Conservation (phyloP, 176 grass and related monocot genomes). For the Hsuehochloa calcarea region DNA sequence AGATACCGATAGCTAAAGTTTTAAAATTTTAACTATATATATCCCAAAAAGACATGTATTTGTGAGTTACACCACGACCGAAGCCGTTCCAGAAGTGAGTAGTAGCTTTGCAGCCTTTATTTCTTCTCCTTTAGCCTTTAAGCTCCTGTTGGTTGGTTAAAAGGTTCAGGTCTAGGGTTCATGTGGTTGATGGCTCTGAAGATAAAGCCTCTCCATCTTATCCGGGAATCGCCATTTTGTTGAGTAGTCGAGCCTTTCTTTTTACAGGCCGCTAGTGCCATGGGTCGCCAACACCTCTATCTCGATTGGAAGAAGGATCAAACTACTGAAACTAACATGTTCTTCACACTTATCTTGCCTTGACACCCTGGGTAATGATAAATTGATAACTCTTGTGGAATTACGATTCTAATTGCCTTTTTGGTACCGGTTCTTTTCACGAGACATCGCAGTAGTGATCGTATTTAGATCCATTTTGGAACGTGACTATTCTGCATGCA, state of each 20-base stretch:
- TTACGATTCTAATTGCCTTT: too few relatives aligned
- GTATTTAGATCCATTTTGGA: too few relatives aligned
- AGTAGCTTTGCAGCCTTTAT: constrained; percentile 5
- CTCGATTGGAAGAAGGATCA: not conserved
- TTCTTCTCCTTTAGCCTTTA: not conserved
- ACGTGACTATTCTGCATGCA: too few relatives aligned
- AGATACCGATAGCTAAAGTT: too few relatives aligned
- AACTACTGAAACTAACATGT: not conserved
- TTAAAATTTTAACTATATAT: too few relatives aligned
- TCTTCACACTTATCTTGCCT: not conserved
- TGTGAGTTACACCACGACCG: not conserved
- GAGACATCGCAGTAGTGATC: too few relatives aligned
- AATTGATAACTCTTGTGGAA: too few relatives aligned
- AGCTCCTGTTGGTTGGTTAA: constrained; percentile 14
- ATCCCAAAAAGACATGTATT: too few relatives aligned
- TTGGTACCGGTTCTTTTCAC: too few relatives aligned
- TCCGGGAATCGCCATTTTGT: not conserved
- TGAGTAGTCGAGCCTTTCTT: not conserved
- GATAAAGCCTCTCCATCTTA: not conserved
- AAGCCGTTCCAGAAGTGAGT: not conserved
- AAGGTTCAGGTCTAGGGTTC: constrained; percentile 26
- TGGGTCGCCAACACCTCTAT: not conserved
- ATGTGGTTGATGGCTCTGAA: not conserved
- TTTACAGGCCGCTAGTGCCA: too few relatives aligned
- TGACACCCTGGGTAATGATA: not conserved